Percentiles rank a stretch among this genome's conserved stretches.
Evolutionary conservation across 2,329 filamentous ascomycete genomes (phyloP).

Genomic region (Calonectria naviculata): DNA sequence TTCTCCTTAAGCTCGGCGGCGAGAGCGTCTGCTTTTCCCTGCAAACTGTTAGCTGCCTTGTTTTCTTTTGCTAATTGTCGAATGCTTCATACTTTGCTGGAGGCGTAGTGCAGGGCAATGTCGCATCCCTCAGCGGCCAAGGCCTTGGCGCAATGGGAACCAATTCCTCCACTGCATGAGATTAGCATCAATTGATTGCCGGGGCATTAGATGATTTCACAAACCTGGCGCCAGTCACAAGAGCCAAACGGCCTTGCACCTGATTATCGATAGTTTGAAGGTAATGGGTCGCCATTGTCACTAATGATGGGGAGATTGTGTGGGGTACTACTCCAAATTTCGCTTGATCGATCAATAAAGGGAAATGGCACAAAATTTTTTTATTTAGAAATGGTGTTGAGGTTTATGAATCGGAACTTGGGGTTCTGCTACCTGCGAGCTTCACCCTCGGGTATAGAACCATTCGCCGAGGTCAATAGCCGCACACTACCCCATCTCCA

Average conservation of each 20-base stretch:
- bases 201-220: constrained; percentile 1
- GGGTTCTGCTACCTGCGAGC: background rate
- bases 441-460: background rate
- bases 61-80: background rate
- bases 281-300: constrained; percentile 7
- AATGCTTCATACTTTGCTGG: constrained; percentile 38
- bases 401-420: background rate
- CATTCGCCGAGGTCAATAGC: background rate
- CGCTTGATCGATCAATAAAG: background rate
- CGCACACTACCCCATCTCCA: background rate
- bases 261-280: constrained; percentile 26
- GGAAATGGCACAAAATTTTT: background rate
- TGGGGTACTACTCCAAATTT: background rate
- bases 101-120: constrained; percentile 48
- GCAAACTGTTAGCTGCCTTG: background rate
- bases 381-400: background rate
- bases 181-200: background rate
- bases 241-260: constrained; percentile 29
- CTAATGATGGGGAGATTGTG: background rate
- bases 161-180: constrained; percentile 46
- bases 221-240: constrained; percentile 34
- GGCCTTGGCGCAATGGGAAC: constrained; percentile 44
- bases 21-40: constrained; percentile 45
- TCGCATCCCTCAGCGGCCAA: constrained; percentile 50
- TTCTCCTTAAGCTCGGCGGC: constrained; percentile 36